phyloP scores from a whole-genome alignment of 495 filamentous ascomycete species.

The Penicillium manginii region DNA sequence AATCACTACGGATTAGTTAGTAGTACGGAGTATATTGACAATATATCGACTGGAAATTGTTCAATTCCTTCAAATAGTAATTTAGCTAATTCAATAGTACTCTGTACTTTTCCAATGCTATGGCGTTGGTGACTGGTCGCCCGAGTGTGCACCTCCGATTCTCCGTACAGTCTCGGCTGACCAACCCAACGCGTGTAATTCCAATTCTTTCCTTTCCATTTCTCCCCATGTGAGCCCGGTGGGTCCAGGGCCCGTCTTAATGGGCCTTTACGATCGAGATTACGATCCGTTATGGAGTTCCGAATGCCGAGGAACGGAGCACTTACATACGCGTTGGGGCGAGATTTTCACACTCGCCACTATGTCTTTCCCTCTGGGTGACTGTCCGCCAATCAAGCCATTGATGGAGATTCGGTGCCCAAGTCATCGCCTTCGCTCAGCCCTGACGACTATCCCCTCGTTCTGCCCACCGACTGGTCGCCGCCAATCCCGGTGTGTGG shows the following conservation, averaged over 20 bases:
- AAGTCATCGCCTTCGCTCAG: conserved; percentile 25
- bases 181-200: too few relatives aligned
- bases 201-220: too few relatives aligned
- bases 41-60: neutral
- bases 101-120: neutral
- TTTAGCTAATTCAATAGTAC: neutral
- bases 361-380: conserved; percentile 2
- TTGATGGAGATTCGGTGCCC: conserved; percentile 11
- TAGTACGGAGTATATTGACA: neutral
- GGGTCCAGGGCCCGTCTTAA: neutral
- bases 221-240: neutral
- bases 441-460: conserved; percentile 14
- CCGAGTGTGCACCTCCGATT: neutral
- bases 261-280: neutral
- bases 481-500: conserved; percentile 7
- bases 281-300: neutral
- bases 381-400: conserved; percentile 14
- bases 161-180: neutral
- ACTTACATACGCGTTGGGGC: neutral
- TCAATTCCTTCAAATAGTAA: neutral
- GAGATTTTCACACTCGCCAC: conserved; percentile 10
- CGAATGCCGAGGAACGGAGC: neutral
- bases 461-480: conserved; percentile 29
- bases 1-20: neutral
- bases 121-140: too few relatives aligned